Percentiles rank a stretch among this genome's conserved stretches.
Evolutionary conservation across 208 protist species (phyloP).

Genomic region (Herpetomonas tarakana): DNA sequence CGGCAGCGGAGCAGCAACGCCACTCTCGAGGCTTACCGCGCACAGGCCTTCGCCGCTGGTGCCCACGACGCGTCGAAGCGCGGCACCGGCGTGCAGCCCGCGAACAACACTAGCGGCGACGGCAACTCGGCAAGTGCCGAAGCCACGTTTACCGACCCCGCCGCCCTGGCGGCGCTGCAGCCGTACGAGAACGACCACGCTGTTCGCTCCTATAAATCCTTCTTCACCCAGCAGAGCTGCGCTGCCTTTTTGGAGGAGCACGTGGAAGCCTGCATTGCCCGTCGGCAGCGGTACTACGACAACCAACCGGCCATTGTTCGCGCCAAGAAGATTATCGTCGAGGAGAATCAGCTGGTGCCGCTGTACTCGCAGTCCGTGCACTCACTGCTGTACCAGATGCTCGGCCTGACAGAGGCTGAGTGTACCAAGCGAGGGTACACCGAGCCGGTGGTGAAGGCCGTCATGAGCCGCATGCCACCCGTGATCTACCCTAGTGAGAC

Average conservation of each 20-base stretch:
- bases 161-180: neutral
- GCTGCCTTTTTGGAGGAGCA: slow-evolving; percentile 51
- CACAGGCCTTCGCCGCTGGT: neutral
- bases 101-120: neutral
- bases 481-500: neutral
- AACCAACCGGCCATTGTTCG: slow-evolving; percentile 35
- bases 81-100: neutral
- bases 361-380: slow-evolving; percentile 37
- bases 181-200: slow-evolving; percentile 7
- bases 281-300: slow-evolving; percentile 31
- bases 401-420: slow-evolving; percentile 50
- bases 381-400: slow-evolving; percentile 43
- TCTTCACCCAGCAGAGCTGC: slow-evolving; percentile 38
- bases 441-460: slow-evolving; percentile 19
- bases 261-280: slow-evolving; percentile 23
- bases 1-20: slow-evolving; percentile 3
- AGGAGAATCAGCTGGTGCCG: slow-evolving; percentile 31
- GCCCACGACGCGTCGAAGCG: neutral
- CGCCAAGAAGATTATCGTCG: slow-evolving; percentile 21
- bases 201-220: slow-evolving; percentile 23
- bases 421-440: slow-evolving; percentile 2
- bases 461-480: slow-evolving; percentile 1
- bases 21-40: neutral
- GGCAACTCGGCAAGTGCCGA: neutral
- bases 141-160: no score